Conservation (phyloP, 2,329 filamentous ascomycete species). For the Trichoderma sp. region DNA sequence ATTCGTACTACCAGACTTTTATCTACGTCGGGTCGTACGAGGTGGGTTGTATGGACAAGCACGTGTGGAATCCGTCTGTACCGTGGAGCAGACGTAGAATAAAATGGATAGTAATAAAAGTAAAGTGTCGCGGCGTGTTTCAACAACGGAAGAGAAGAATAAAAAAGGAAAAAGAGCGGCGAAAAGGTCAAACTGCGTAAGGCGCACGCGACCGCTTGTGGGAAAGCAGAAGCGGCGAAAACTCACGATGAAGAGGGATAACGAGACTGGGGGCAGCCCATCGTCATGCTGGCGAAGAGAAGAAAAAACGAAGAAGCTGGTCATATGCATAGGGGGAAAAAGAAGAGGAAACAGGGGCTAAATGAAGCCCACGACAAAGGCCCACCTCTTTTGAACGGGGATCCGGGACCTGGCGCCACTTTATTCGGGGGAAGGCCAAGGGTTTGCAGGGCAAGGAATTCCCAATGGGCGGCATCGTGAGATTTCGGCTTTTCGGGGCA, state of each 20-base stretch:
- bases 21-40: not conserved
- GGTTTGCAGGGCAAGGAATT: not conserved
- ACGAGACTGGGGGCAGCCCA: not conserved
- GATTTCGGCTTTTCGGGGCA: not conserved
- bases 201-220: slow-evolving; percentile 12
- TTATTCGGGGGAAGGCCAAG: not conserved
- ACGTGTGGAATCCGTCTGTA: not conserved
- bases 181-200: not conserved
- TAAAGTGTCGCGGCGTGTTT: not conserved
- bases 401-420: slow-evolving; percentile 15
- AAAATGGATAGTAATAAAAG: not conserved
- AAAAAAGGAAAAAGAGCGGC: not conserved
- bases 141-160: not conserved
- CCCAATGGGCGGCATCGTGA: not conserved
- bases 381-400: slow-evolving; percentile 8
- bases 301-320: not conserved
- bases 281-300: not conserved
- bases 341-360: slow-evolving; percentile 9
- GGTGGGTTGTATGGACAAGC: not conserved
- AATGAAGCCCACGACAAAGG: slow-evolving; percentile 16
- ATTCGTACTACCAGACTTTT: slow-evolving; percentile 9
- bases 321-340: not conserved
- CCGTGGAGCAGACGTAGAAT: not conserved
- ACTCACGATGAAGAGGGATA: slow-evolving; percentile 16
- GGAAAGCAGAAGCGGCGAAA: slow-evolving; percentile 17